phyloP scores from a whole-genome alignment of 768 basidiomycete species.

The Cystobasidium ongulense region DNA sequence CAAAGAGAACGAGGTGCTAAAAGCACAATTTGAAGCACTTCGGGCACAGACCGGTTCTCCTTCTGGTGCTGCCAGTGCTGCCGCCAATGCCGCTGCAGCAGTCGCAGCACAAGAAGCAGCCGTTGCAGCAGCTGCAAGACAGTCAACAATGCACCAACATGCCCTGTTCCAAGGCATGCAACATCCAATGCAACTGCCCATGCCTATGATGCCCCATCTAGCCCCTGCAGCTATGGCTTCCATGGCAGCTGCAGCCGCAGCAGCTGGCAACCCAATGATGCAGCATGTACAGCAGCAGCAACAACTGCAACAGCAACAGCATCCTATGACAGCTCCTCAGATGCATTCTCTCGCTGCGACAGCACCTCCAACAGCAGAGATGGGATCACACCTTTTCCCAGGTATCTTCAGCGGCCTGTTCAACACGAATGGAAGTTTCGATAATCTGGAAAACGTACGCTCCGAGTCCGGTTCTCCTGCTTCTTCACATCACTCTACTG shows the following conservation, averaged over 20 bases:
- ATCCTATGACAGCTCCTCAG: neutral
- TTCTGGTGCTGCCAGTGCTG: neutral
- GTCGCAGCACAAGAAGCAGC: neutral
- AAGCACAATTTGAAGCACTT: constrained; percentile 89
- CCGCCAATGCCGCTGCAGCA: constrained; percentile 11
- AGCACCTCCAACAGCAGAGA: neutral
- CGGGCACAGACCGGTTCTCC: constrained; percentile 60
- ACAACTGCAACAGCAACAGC: constrained; percentile 9
- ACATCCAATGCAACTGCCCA: constrained; percentile 5
- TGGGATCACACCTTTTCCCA: constrained; percentile 7
- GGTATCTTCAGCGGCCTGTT: constrained; percentile 22
- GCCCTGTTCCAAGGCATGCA: neutral
- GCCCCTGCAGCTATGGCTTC: neutral
- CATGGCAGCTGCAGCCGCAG: constrained; percentile 7
- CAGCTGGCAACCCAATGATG: neutral
- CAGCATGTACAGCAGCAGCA: neutral
- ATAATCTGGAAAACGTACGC: neutral
- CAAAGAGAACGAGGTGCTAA: constrained; percentile 75
- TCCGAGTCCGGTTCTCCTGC: constrained; percentile 25
- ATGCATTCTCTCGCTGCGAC: neutral
- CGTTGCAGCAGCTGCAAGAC: neutral
- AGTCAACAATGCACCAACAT: neutral
- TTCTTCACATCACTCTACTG: neutral
- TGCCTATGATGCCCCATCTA: constrained; percentile 11
- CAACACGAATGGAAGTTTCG: neutral